phyloP scores from a whole-genome alignment of 768 basidiomycete species.

The Tylopilus subfusipes region DNA sequence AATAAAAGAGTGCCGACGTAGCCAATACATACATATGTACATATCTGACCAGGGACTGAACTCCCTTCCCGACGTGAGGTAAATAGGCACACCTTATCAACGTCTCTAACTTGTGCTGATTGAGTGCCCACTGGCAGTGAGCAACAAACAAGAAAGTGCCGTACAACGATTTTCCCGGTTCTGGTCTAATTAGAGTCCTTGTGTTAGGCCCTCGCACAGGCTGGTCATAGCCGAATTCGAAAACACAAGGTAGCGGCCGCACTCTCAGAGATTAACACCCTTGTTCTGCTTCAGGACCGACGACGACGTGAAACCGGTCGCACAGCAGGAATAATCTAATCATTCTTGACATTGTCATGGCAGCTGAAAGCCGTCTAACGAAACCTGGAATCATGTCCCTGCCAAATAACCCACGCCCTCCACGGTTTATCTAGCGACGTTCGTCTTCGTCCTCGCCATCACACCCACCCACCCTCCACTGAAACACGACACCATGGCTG shows the following conservation, averaged over 20 bases:
- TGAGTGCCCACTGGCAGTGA: no score
- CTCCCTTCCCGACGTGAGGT: constrained; percentile 1
- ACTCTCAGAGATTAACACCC: background rate
- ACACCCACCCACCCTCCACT: background rate
- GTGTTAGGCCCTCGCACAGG: background rate
- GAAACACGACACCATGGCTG: constrained; percentile 1
- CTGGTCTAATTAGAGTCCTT: no score
- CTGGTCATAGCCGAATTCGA: background rate
- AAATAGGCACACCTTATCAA: background rate
- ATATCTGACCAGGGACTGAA: background rate
- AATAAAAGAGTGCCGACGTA: no score
- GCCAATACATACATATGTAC: no score
- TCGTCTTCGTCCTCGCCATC: background rate
- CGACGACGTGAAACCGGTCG: background rate
- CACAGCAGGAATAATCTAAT: background rate
- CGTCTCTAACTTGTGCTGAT: no score
- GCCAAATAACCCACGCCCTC: constrained; percentile 1
- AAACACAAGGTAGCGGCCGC: no score
- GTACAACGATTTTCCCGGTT: no score
- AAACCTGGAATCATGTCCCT: background rate
- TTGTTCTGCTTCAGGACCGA: background rate
- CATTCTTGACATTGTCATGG: background rate
- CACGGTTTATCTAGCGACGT: constrained; percentile 1
- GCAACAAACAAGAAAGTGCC: no score
- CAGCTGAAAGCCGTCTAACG: background rate